Evolutionary conservation across 495 filamentous ascomycete genomes (phyloP).

Genomic region (Aspergillus sparsus): DNA sequence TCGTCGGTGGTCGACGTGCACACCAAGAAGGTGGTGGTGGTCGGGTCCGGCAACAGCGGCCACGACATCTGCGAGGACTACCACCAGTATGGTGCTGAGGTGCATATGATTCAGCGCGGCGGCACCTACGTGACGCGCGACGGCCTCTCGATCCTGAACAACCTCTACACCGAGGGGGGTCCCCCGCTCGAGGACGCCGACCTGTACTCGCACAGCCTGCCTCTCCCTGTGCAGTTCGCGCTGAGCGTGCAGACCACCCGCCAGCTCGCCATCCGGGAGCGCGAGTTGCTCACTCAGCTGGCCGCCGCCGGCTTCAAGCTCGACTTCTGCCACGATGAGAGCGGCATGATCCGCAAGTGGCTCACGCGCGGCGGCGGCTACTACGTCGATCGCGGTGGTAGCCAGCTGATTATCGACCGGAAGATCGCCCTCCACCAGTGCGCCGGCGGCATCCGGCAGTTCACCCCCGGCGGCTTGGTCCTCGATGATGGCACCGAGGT

Average conservation of each 20-base stretch:
- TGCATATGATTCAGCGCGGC: constrained; percentile 77
- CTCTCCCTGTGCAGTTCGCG: constrained; percentile 59
- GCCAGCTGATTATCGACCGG: constrained; percentile 70
- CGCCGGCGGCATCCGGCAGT: constrained; percentile 54
- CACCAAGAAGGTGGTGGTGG: constrained; percentile 69
- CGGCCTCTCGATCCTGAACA: constrained; percentile 54
- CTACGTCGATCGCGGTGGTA: constrained; percentile 74
- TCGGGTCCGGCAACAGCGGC: constrained; percentile 79
- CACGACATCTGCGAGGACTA: constrained; percentile 84
- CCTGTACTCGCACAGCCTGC: constrained; percentile 54
- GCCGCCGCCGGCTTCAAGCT: constrained; percentile 65
- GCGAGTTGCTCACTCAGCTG: constrained; percentile 58
- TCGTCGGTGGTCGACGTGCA: constrained; percentile 31
- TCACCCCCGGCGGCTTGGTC: constrained; percentile 55
- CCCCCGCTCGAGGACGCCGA: constrained; percentile 58
- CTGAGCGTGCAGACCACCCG: constrained; percentile 52
- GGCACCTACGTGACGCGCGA: constrained; percentile 67
- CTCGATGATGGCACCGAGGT: constrained; percentile 66
- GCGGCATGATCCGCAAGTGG: constrained; percentile 69
- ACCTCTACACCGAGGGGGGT: constrained; percentile 61
- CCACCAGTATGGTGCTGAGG: constrained; percentile 69
- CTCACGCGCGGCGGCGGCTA: constrained; percentile 72
- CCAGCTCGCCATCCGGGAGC: constrained; percentile 51
- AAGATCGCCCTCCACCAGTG: constrained; percentile 74
- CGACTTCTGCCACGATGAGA: constrained; percentile 62